Evolutionary conservation across 441 rosid species (phyloP).

Genomic region (Erodium texanum): DNA sequence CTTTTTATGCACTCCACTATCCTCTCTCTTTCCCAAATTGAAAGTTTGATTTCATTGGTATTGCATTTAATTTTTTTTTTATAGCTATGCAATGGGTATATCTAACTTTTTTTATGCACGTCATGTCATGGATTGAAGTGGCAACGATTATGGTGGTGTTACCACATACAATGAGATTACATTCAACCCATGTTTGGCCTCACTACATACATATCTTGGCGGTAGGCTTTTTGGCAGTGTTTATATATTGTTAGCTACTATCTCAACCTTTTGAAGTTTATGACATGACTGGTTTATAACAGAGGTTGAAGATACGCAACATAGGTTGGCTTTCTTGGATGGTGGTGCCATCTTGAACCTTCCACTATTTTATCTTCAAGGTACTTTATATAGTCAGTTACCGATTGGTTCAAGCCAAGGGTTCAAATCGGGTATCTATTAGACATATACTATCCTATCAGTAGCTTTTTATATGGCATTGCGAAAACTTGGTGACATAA

Average conservation of each 20-base stretch:
- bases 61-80: neutral
- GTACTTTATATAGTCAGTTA: constrained; percentile 21
- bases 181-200: constrained; percentile 72
- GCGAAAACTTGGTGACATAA: neutral
- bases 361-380: constrained; percentile 80
- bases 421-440: neutral
- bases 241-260: neutral
- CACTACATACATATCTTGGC: constrained; percentile 82
- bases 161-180: constrained; percentile 32
- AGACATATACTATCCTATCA: neutral
- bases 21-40: too few relatives aligned
- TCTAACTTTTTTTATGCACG: constrained; percentile 8
- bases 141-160: constrained; percentile 12
- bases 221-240: constrained; percentile 35
- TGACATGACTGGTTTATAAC: constrained; percentile 12
- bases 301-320: constrained; percentile 87
- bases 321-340: constrained; percentile 62
- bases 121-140: constrained; percentile 22
- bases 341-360: constrained; percentile 64
- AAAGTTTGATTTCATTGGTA: neutral
- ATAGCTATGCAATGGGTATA: neutral
- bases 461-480: neutral
- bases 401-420: neutral
- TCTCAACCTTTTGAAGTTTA: constrained; percentile 8
- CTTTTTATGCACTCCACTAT: too few relatives aligned